Evolutionary conservation across 2,329 filamentous ascomycete genomes (phyloP).

Genomic region (Fusarium lyarnte): DNA sequence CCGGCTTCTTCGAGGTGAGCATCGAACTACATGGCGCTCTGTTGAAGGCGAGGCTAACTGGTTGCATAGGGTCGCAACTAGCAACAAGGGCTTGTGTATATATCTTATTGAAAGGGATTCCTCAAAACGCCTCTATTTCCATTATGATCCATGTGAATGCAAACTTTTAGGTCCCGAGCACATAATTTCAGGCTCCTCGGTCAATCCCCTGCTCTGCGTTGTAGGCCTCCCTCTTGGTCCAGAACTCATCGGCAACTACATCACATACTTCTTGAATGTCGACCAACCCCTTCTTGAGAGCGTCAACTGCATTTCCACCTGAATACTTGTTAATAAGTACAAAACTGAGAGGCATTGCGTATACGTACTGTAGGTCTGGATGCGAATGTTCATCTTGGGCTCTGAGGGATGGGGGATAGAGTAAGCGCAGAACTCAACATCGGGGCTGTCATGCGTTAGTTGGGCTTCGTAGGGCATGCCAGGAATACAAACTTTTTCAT

Average conservation of each 20-base stretch:
- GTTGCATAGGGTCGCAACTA: constrained; percentile 65
- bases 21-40: neutral
- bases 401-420: constrained; percentile 97
- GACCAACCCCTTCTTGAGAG: constrained; percentile 87
- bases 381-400: constrained; percentile 94
- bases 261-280: constrained; percentile 94
- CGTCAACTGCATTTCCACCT: constrained; percentile 85
- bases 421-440: constrained; percentile 98
- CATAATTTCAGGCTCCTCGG: constrained; percentile 36
- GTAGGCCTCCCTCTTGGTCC: constrained; percentile 58
- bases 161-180: constrained; percentile 15
- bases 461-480: neutral
- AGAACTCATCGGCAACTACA: constrained; percentile 92
- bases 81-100: constrained; percentile 47
- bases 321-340: constrained; percentile 19
- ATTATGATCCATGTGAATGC: constrained; percentile 41
- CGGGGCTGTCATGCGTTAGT: constrained; percentile 68
- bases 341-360: neutral
- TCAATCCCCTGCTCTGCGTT: constrained; percentile 48
- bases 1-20: constrained; percentile 91
- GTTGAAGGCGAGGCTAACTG: constrained; percentile 27
- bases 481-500: constrained; percentile 89
- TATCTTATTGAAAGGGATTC: constrained; percentile 48
- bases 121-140: constrained; percentile 47
- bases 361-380: constrained; percentile 90